Percentiles rank a stretch among this genome's conserved stretches.
Conservation (phyloP, 108 stramenopile genomes). For the Skeletonema potamos region DNA sequence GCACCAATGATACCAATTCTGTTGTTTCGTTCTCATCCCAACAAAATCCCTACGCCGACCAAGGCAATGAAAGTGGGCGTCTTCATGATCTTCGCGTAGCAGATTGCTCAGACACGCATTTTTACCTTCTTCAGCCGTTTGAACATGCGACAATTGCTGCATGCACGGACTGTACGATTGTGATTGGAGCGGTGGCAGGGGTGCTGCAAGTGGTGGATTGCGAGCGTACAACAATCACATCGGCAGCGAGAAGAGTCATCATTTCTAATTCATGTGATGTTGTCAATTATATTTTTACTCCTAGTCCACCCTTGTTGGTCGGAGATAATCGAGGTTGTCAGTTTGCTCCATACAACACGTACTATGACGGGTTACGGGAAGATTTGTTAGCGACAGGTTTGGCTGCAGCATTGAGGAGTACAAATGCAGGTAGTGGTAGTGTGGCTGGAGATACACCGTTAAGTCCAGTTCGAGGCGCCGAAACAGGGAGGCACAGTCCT, state of each 20-base stretch:
- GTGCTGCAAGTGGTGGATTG: slow-evolving; percentile 85
- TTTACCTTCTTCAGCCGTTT: slow-evolving; percentile 90
- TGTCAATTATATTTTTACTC: slow-evolving; percentile 69
- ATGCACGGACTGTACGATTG: slow-evolving; percentile 93
- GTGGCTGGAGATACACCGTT: slow-evolving; percentile 25
- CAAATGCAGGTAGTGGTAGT: slow-evolving; percentile 5
- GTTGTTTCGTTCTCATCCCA: slow-evolving; percentile 28
- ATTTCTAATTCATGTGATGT: slow-evolving; percentile 80
- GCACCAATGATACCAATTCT: slow-evolving; percentile 17
- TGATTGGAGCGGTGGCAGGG: slow-evolving; percentile 93
- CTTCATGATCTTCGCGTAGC: slow-evolving; percentile 84
- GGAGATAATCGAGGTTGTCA: slow-evolving; percentile 89
- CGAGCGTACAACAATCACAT: slow-evolving; percentile 78
- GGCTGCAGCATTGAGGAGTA: slow-evolving; percentile 60
- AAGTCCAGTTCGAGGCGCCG: slow-evolving; percentile 35
- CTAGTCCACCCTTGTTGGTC: slow-evolving; percentile 82
- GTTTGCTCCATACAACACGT: slow-evolving; percentile 89
- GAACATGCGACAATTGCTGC: slow-evolving; percentile 87
- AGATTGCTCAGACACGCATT: slow-evolving; percentile 87
- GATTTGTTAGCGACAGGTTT: slow-evolving; percentile 84
- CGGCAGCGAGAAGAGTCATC: slow-evolving; percentile 72
- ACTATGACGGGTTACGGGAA: slow-evolving; percentile 85
- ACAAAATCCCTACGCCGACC: slow-evolving; percentile 52
- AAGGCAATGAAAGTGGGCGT: slow-evolving; percentile 46
- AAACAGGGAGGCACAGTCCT: slow-evolving; percentile 26